A percentile compares a stretch with the other conserved stretches of the same genome.
Conservation (phyloP, 129 eudicot genomes). For the Mikania micrantha region DNA sequence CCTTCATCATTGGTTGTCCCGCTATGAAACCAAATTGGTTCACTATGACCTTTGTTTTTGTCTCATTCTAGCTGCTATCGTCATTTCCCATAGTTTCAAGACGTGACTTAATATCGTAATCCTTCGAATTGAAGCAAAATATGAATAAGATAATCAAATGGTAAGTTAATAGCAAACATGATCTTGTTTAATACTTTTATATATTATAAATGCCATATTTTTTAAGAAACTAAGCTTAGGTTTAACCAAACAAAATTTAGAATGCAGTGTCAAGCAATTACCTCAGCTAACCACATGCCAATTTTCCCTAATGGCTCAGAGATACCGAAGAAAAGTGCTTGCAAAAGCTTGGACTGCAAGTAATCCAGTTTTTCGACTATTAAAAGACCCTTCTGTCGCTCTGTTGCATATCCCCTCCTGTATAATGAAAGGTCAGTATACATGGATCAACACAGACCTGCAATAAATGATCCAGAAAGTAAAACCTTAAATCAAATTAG, state of each 20-base stretch:
- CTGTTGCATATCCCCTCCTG: conserved; percentile 96
- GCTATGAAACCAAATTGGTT: too few relatives aligned
- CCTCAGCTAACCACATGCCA: conserved; percentile 65
- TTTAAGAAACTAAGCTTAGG: background rate
- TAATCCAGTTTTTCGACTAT: conserved; percentile 86
- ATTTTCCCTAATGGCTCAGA: conserved; percentile 62
- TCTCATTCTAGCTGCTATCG: too few relatives aligned
- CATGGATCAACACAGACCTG: conserved; percentile 33
- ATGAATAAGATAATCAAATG: too few relatives aligned
- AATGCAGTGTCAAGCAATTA: conserved; percentile 18
- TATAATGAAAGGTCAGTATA: conserved; percentile 32
- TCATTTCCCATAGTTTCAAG: too few relatives aligned
- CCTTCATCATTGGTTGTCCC: too few relatives aligned
- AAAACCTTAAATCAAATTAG: conserved; percentile 24
- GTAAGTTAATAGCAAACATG: too few relatives aligned
- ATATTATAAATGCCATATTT: too few relatives aligned
- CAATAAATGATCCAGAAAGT: conserved; percentile 22
- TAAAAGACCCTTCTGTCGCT: conserved; percentile 79
- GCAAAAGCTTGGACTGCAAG: conserved; percentile 83
- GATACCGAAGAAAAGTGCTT: conserved; percentile 46
- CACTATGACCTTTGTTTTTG: too few relatives aligned
- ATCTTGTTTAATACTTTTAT: too few relatives aligned
- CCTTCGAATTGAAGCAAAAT: too few relatives aligned
- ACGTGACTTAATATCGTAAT: too few relatives aligned
- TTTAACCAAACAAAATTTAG: background rate